These are phyloP conservation scores for Pochonia chlamydosporia DNA, from an alignment of 2,329 filamentous ascomycete genomes.

Conservation along the genomic window DNA sequence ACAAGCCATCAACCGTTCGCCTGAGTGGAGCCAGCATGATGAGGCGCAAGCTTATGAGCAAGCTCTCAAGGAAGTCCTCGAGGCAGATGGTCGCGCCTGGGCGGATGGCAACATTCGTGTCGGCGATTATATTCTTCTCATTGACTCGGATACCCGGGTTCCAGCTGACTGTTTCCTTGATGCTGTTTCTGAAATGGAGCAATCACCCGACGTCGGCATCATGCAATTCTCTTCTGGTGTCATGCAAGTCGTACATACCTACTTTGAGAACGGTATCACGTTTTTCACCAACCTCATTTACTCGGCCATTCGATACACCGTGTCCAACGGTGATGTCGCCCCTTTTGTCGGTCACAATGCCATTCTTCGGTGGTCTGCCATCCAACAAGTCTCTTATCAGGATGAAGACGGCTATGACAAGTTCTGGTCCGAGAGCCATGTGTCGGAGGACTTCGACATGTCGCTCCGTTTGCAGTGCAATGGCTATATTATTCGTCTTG, in stretches of 20 bases:
- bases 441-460: constrained; percentile 81
- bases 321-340: constrained; percentile 69
- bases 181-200: constrained; percentile 76
- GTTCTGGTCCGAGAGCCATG: constrained; percentile 76
- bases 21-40: constrained; percentile 62
- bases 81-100: constrained; percentile 66
- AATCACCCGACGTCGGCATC: constrained; percentile 71
- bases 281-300: constrained; percentile 73
- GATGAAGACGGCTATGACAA: constrained; percentile 70
- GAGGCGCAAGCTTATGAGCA: constrained; percentile 62
- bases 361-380: constrained; percentile 67
- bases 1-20: constrained; percentile 45
- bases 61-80: constrained; percentile 59
- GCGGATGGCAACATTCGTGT: constrained; percentile 81
- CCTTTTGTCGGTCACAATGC: constrained; percentile 81
- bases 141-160: constrained; percentile 75
- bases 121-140: constrained; percentile 71
- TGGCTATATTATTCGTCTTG: constrained; percentile 68
- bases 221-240: constrained; percentile 73
- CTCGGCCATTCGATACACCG: constrained; percentile 70
- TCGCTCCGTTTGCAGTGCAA: constrained; percentile 67
- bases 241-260: constrained; percentile 72
- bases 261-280: constrained; percentile 65
- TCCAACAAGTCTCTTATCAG: constrained; percentile 66
- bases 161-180: constrained; percentile 73